Evolutionary conservation across 192 early-diverging fungal species (phyloP).

Genomic region (Backusella parvicylindrica): DNA sequence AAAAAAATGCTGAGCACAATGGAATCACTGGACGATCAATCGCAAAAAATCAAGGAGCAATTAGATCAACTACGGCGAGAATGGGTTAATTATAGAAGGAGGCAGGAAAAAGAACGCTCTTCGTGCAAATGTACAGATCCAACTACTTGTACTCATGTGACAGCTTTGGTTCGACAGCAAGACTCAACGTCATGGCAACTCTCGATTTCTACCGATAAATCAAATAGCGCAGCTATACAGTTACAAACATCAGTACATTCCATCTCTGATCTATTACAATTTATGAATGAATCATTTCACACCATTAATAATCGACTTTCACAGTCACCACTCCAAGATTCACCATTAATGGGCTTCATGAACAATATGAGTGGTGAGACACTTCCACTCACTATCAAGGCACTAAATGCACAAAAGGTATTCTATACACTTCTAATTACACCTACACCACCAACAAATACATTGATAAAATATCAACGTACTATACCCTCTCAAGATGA

Average conservation of each 20-base stretch:
- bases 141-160: background rate
- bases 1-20: slow-evolving; percentile 7
- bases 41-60: slow-evolving; percentile 8
- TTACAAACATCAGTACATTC: background rate
- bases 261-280: background rate
- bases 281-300: background rate
- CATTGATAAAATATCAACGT: background rate
- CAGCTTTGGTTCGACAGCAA: background rate
- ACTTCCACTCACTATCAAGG: background rate
- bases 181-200: background rate
- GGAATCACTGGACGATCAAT: slow-evolving; percentile 5
- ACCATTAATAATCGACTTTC: background rate
- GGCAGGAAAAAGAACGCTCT: background rate
- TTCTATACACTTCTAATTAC: background rate
- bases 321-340: background rate
- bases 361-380: background rate
- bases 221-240: background rate
- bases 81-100: background rate
- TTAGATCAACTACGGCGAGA: background rate
- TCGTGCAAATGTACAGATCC: background rate
- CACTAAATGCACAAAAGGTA: background rate
- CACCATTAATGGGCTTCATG: background rate
- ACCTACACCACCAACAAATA: background rate
- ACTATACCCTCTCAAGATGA: background rate
- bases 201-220: background rate